These are phyloP conservation scores for Mycosarcoma mackinlayi DNA, from an alignment of 1,284 basidiomycete species.

Conservation along the genomic window DNA sequence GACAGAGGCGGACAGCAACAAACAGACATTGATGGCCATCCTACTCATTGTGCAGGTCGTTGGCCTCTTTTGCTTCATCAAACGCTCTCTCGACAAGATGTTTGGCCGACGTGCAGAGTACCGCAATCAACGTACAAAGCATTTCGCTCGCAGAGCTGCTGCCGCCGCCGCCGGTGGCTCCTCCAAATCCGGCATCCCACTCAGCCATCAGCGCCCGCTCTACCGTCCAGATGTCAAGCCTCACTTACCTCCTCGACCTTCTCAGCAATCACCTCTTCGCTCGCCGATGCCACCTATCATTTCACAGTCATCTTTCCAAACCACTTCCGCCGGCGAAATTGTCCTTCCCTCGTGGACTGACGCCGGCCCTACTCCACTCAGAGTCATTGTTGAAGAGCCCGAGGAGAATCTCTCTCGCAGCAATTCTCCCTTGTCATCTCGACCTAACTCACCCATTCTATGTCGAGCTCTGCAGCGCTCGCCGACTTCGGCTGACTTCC, in stretches of 20 bases:
- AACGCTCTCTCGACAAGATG: conserved; percentile 43
- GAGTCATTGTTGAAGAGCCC: conserved; percentile 50
- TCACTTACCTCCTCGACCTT: conserved; percentile 36
- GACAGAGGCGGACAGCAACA: conserved; percentile 43
- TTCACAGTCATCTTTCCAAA: conserved; percentile 22
- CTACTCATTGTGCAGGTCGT: conserved; percentile 41
- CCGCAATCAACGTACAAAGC: conserved; percentile 40
- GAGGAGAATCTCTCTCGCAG: conserved; percentile 25
- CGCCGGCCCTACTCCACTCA: conserved; percentile 41
- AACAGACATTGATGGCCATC: conserved; percentile 51
- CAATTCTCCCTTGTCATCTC: conserved; percentile 22
- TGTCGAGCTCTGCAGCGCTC: conserved; percentile 13
- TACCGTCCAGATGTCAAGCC: conserved; percentile 39
- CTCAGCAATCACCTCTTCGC: conserved; percentile 29
- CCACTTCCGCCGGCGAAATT: conserved; percentile 41
- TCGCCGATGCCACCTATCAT: conserved; percentile 6
- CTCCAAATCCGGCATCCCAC: conserved; percentile 34
- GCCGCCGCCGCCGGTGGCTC: conserved; percentile 41
- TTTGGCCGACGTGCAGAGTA: conserved; percentile 46
- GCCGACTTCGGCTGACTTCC: conserved; percentile 6
- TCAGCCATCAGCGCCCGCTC: conserved; percentile 44
- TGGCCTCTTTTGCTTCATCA: conserved; percentile 31
- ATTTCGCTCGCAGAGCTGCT: conserved; percentile 42
- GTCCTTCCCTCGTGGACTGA: conserved; percentile 48
- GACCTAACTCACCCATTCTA: conserved; percentile 16